A percentile compares a stretch with the other conserved stretches of the same genome.
phyloP scores from a whole-genome alignment of 2,329 filamentous ascomycete species.

The Tetracladium maxilliforme region DNA sequence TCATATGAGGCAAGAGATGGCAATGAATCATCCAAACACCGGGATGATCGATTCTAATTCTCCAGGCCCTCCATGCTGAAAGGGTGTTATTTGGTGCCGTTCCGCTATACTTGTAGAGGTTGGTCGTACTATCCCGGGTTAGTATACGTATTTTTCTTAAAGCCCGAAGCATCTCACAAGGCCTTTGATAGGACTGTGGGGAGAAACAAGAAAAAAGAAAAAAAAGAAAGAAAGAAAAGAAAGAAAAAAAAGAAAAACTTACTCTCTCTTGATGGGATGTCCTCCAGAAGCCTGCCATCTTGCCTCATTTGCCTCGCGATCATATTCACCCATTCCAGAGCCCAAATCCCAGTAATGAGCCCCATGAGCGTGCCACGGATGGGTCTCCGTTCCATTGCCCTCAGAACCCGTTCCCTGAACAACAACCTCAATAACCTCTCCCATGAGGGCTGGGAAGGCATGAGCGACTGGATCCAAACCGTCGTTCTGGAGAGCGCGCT shows the following conservation, averaged over 20 bases:
- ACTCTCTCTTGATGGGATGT: conserved; percentile 2
- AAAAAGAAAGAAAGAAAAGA: too few species aligned
- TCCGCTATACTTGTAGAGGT: conserved; percentile 27
- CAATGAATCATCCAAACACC: conserved; percentile 36
- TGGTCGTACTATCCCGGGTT: conserved; percentile 25
- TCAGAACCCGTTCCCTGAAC: conserved; percentile 23
- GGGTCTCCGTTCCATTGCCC: conserved; percentile 17
- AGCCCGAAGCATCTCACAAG: too few species aligned
- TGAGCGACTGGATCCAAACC: conserved; percentile 25
- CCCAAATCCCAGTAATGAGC: conserved; percentile 30
- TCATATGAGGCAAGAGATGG: conserved; percentile 31
- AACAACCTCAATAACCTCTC: conserved; percentile 30
- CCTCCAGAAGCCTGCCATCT: not conserved
- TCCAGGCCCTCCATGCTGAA: conserved; percentile 33
- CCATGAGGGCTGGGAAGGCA: conserved; percentile 25
- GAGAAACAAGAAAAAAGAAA: too few species aligned
- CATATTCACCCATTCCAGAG: conserved; percentile 26
- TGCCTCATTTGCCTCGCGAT: conserved; percentile 22
- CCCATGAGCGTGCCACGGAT: conserved; percentile 20
- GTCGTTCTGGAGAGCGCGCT: conserved; percentile 20
- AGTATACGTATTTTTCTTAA: too few species aligned
- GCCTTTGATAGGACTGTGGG: too few species aligned
- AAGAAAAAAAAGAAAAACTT: conserved; percentile 5
- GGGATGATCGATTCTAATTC: conserved; percentile 26
- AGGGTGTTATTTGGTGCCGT: conserved; percentile 16